These are phyloP conservation scores for Phytophthora ohioensis DNA, from an alignment of 352 stramenopile species.

Conservation along the genomic window DNA sequence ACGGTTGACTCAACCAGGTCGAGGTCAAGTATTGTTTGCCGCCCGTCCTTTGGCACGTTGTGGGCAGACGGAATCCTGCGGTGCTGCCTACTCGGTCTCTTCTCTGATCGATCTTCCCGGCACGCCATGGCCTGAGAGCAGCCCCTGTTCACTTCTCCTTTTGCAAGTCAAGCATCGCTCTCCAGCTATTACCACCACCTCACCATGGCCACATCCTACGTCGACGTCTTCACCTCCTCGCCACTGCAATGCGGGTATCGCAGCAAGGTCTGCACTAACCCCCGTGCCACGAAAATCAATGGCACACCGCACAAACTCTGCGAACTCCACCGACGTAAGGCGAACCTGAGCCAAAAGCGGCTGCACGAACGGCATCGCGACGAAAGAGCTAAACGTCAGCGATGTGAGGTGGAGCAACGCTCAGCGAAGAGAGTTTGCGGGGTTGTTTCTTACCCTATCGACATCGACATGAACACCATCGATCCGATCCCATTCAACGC, in stretches of 20 bases:
- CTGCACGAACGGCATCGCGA: constrained; percentile 9
- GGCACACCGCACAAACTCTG: constrained; percentile 49
- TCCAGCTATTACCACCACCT: neutral
- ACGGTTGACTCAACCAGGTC: too few relatives aligned
- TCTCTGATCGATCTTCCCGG: neutral
- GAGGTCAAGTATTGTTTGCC: too few relatives aligned
- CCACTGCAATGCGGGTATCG: constrained; percentile 28
- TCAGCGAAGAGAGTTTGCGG: too few relatives aligned
- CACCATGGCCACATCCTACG: neutral
- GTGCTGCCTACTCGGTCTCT: neutral
- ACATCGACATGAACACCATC: too few relatives aligned
- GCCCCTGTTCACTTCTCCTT: neutral
- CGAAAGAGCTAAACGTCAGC: neutral
- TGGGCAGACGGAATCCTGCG: neutral
- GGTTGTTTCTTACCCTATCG: too few relatives aligned
- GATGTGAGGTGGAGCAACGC: neutral
- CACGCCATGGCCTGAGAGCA: too few relatives aligned
- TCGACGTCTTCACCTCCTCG: neutral
- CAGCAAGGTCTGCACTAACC: constrained; percentile 48
- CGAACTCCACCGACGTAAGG: constrained; percentile 47
- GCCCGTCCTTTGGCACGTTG: too few relatives aligned
- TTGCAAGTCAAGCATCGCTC: neutral
- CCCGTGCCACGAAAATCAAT: constrained; percentile 44
- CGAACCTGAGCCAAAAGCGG: constrained; percentile 51
- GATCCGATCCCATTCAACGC: too few relatives aligned